A percentile compares a stretch with the other conserved stretches of the same genome.
These are phyloP conservation scores for Diutina pseudorugosa DNA, from an alignment of 1,139 yeast species.

Conservation along the genomic window DNA sequence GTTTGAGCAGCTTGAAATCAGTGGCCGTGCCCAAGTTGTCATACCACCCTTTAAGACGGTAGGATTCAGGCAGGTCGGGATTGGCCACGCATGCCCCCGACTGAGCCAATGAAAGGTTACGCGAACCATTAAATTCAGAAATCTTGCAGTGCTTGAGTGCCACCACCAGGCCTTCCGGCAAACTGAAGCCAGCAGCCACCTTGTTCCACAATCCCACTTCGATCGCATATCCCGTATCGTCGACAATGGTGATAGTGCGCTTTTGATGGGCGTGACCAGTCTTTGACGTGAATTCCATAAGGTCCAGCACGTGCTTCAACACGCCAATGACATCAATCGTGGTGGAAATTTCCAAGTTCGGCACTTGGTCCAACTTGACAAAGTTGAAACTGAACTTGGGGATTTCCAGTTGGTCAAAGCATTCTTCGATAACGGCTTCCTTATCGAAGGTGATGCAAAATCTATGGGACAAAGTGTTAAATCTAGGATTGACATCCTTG, in stretches of 20 bases:
- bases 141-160: constrained; percentile 89
- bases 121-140: constrained; percentile 71
- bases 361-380: constrained; percentile 54
- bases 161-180: constrained; percentile 74
- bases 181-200: constrained; percentile 62
- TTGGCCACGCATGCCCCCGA: constrained; percentile 65
- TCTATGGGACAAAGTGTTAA: constrained; percentile 74
- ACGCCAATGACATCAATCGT: constrained; percentile 83
- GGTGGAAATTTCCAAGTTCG: constrained; percentile 56
- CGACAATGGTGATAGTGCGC: constrained; percentile 80
- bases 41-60: constrained; percentile 87
- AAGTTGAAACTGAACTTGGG: constrained; percentile 76
- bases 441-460: constrained; percentile 78
- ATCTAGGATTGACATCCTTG: constrained; percentile 75
- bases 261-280: constrained; percentile 86
- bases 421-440: constrained; percentile 65
- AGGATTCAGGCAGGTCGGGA: constrained; percentile 87
- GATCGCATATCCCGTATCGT: constrained; percentile 67
- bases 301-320: constrained; percentile 62
- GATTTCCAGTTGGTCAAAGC: constrained; percentile 51
- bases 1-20: constrained; percentile 49
- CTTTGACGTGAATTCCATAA: constrained; percentile 77
- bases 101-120: constrained; percentile 70
- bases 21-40: constrained; percentile 63
- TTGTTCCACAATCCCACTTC: constrained; percentile 87